Percentiles rank a stretch among this genome's conserved stretches.
Conservation (phyloP, 1,284 basidiomycete species). For the Cutaneotrichosporon dermatis region DNA sequence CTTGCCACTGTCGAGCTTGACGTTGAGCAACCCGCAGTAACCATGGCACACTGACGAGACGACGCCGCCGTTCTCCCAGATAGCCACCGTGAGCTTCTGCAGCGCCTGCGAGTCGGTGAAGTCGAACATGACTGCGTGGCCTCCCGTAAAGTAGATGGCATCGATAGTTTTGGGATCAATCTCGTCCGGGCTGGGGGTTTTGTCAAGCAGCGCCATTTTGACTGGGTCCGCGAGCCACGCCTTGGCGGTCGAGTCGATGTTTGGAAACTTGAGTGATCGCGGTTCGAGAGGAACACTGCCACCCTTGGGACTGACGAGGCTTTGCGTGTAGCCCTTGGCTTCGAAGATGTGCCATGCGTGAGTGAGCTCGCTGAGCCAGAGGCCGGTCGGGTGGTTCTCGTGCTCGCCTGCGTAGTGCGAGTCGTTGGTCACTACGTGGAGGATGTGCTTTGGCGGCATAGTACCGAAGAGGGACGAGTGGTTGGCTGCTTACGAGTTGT, state of each 20-base stretch:
- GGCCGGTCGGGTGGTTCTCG: constrained; percentile 1
- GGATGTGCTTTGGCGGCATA: not conserved
- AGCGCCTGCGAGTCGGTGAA: constrained; percentile 8
- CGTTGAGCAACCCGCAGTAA: constrained; percentile 8
- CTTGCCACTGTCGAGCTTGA: constrained; percentile 2
- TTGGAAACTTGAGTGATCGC: not conserved
- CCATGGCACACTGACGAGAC: constrained; percentile 18
- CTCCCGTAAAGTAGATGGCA: constrained; percentile 15
- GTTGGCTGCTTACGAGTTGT: no score
- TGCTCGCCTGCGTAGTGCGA: constrained; percentile 1
- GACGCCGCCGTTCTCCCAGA: constrained; percentile 12
- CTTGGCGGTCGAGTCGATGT: constrained; percentile 5
- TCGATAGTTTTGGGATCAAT: constrained; percentile 3
- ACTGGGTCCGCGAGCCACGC: constrained; percentile 1
- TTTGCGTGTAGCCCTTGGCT: not conserved
- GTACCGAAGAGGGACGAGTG: no score
- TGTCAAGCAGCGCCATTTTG: constrained; percentile 1
- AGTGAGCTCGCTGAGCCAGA: constrained; percentile 8
- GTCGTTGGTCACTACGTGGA: constrained; percentile 9
- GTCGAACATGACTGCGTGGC: constrained; percentile 18
- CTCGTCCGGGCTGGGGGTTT: not conserved
- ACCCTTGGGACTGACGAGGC: constrained; percentile 1
- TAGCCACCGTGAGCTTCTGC: constrained; percentile 4
- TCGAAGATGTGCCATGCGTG: constrained; percentile 7
- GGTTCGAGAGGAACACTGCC: constrained; percentile 8